Evolutionary conservation across 2,329 filamentous ascomycete genomes (phyloP).

Genomic region (Apiospora aurea): DNA sequence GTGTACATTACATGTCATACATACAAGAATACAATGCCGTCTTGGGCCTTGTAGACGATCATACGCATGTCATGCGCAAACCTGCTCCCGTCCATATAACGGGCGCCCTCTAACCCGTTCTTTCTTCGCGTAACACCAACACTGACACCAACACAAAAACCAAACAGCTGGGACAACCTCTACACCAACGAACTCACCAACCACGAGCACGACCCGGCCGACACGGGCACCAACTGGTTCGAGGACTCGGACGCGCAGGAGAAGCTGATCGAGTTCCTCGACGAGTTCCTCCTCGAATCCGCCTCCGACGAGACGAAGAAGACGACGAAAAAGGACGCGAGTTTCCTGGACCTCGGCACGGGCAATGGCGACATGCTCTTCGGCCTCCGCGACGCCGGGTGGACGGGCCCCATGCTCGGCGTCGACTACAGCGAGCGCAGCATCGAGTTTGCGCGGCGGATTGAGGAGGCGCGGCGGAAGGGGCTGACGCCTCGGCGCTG

Average conservation of each 20-base stretch:
- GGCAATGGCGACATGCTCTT: constrained; percentile 95
- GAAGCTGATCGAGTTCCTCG: constrained; percentile 78
- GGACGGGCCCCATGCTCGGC: constrained; percentile 76
- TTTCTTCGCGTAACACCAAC: too few species aligned
- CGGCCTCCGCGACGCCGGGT: constrained; percentile 71
- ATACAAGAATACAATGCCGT: not conserved
- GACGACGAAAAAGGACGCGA: constrained; percentile 38
- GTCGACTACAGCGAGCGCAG: constrained; percentile 86
- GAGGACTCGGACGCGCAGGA: constrained; percentile 88
- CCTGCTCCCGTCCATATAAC: not conserved
- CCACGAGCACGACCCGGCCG: constrained; percentile 72
- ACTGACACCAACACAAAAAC: constrained; percentile 17
- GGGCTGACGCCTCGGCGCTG: not conserved
- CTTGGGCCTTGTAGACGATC: not conserved
- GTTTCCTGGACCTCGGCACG: constrained; percentile 87
- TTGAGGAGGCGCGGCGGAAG: constrained; percentile 53
- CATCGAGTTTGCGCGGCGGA: constrained; percentile 73
- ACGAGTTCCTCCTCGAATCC: constrained; percentile 34
- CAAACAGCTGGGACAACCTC: constrained; percentile 74
- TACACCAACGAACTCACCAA: constrained; percentile 77
- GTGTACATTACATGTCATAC: not conserved
- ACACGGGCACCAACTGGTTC: constrained; percentile 96
- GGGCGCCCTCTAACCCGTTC: too few species aligned
- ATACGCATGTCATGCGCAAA: not conserved
- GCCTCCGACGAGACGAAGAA: constrained; percentile 30